These are phyloP conservation scores for Mrakia frigida DNA, from an alignment of 768 basidiomycete genomes.

Conservation along the genomic window DNA sequence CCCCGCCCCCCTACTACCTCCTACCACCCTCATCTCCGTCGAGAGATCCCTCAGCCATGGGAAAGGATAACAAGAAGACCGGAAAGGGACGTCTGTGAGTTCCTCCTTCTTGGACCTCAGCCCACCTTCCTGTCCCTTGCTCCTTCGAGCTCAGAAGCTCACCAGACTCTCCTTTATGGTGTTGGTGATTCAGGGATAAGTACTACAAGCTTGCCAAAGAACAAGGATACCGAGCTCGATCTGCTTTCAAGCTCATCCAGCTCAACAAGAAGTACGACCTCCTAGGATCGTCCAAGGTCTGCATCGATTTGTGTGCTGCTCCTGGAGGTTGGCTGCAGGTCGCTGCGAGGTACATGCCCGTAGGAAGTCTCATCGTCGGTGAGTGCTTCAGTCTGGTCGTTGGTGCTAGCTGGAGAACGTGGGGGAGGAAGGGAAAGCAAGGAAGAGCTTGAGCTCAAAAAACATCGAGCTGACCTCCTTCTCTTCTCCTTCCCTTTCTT, in stretches of 20 bases:
- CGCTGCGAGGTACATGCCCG: slow-evolving; percentile 94
- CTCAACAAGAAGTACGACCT: slow-evolving; percentile 96
- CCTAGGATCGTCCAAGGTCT: slow-evolving; percentile 71
- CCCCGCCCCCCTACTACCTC: neutral
- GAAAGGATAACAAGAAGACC: slow-evolving; percentile 85
- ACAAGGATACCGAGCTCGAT: slow-evolving; percentile 98
- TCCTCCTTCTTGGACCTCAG: slow-evolving; percentile 33
- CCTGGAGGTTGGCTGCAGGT: slow-evolving; percentile 99
- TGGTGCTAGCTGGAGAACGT: neutral
- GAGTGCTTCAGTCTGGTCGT: slow-evolving; percentile 9
- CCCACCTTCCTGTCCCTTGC: neutral
- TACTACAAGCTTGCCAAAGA: slow-evolving; percentile 85
- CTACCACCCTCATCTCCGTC: neutral
- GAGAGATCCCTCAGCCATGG: slow-evolving; percentile 49
- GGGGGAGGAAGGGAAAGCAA: neutral
- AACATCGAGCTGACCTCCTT: neutral
- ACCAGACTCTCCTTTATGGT: slow-evolving; percentile 20
- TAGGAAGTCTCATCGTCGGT: slow-evolving; percentile 87
- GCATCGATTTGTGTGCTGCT: slow-evolving; percentile 97
- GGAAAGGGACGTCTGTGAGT: slow-evolving; percentile 39
- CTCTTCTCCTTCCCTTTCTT: neutral
- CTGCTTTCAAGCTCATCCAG: slow-evolving; percentile 92
- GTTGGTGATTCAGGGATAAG: slow-evolving; percentile 52
- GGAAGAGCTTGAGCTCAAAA: neutral
- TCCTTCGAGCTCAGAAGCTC: neutral